These are phyloP conservation scores for Trebouxia sp. DNA, from an alignment of 139 green algal species.

Conservation along the genomic window DNA sequence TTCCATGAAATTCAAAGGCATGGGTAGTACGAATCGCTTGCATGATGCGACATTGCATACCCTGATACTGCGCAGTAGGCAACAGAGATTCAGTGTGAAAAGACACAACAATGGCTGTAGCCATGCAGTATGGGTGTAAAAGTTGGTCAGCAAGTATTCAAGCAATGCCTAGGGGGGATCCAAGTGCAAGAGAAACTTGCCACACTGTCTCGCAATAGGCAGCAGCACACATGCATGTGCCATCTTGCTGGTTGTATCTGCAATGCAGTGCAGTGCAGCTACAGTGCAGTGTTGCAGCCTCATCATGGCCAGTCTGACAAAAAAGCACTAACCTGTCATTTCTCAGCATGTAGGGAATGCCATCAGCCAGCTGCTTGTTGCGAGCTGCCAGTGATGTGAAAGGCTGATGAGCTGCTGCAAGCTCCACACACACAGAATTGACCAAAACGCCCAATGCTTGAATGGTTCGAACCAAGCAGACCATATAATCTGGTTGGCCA, in stretches of 20 bases:
- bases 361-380: conserved; percentile 22
- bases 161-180: background rate
- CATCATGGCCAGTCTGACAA: conserved; percentile 4
- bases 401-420: conserved; percentile 15
- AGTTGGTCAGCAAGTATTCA: background rate
- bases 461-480: background rate
- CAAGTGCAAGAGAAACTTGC: conserved; percentile 4
- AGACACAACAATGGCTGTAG: background rate
- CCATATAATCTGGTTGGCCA: conserved; percentile 18
- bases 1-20: background rate
- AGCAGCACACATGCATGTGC: background rate
- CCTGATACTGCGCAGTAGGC: background rate
- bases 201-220: background rate
- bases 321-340: conserved; percentile 9
- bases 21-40: background rate
- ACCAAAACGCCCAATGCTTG: conserved; percentile 23
- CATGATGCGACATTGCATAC: background rate
- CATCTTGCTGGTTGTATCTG: background rate
- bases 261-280: too few relatives aligned
- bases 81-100: conserved; percentile 19
- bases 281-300: background rate
- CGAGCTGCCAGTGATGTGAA: background rate
- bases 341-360: conserved; percentile 18
- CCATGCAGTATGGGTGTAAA: conserved; percentile 16
- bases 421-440: conserved; percentile 12